Evolutionary conservation across 768 basidiomycete genomes (phyloP).

Genomic region (Tremella yokohamensis): DNA sequence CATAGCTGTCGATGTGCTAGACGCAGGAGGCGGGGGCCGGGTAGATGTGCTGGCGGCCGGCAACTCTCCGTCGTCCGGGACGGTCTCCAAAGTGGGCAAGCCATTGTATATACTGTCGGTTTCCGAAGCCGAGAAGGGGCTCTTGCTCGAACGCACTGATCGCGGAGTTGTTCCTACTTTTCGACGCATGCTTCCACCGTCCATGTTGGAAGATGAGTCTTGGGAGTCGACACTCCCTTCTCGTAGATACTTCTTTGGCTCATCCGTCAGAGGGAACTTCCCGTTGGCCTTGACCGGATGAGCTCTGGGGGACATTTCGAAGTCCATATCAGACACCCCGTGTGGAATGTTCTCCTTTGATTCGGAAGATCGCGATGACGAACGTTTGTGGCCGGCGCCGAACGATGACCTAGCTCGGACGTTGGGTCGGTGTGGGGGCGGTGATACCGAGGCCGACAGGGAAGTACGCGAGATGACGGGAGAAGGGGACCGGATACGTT

Average conservation of each 20-base stretch:
- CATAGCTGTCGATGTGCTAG: conserved; percentile 14
- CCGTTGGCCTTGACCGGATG: background rate
- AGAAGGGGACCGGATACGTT: conserved; percentile 9
- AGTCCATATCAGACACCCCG: background rate
- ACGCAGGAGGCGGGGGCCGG: conserved; percentile 37
- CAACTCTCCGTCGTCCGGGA: conserved; percentile 23
- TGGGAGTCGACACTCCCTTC: background rate
- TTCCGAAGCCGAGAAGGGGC: conserved; percentile 7
- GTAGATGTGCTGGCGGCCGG: background rate
- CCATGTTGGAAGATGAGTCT: background rate
- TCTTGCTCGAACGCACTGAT: background rate
- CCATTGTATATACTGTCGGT: conserved; percentile 21
- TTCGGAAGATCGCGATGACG: conserved; percentile 16
- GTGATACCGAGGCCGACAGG: conserved; percentile 16
- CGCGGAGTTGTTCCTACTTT: conserved; percentile 1
- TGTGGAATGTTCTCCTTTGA: conserved; percentile 11
- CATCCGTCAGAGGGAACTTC: background rate
- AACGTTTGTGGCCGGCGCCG: background rate
- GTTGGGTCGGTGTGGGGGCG: conserved; percentile 5
- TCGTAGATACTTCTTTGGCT: background rate
- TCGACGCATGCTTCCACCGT: background rate
- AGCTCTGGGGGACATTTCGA: conserved; percentile 13
- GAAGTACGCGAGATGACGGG: conserved; percentile 14
- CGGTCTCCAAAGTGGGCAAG: conserved; percentile 32
- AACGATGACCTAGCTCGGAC: background rate